Percentiles rank a stretch among this genome's conserved stretches.
phyloP scores from a whole-genome alignment of 2,329 filamentous ascomycete genomes.

The Coleophoma eucalyptorum region DNA sequence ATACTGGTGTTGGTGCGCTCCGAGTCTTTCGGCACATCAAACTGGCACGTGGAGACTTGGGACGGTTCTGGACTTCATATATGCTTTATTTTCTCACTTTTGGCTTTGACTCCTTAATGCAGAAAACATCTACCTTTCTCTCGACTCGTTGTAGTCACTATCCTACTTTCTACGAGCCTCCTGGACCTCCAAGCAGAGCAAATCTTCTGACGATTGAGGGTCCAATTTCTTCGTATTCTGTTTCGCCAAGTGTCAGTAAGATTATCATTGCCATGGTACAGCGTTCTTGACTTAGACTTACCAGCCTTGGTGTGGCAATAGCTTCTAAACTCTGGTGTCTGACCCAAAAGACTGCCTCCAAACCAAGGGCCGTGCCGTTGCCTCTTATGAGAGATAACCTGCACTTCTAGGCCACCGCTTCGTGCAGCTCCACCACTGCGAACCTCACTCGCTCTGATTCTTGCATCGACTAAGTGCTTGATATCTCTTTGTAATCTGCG shows the following conservation, averaged over 20 bases:
- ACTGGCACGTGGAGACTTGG: too few species aligned
- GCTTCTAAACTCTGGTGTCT: slow-evolving; percentile 96
- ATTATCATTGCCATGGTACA: too few species aligned
- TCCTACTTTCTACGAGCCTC: slow-evolving; percentile 54
- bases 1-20: too few species aligned
- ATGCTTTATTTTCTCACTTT: neutral
- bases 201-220: slow-evolving; percentile 80
- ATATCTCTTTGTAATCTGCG: slow-evolving; percentile 95
- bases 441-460: slow-evolving; percentile 88
- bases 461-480: slow-evolving; percentile 87
- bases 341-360: slow-evolving; percentile 89
- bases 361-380: slow-evolving; percentile 99
- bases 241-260: neutral
- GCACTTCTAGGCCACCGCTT: slow-evolving; percentile 91
- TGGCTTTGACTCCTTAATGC: neutral
- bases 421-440: slow-evolving; percentile 80
- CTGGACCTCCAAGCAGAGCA: slow-evolving; percentile 87
- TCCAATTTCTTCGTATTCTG: slow-evolving; percentile 2
- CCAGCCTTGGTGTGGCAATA: slow-evolving; percentile 91
- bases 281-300: slow-evolving; percentile 10
- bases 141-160: neutral
- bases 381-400: slow-evolving; percentile 95
- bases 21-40: too few species aligned
- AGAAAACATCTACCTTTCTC: neutral
- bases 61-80: neutral